Evolutionary conservation across 1,284 basidiomycete species (phyloP).

Genomic region (Moesziomyces sp.): DNA sequence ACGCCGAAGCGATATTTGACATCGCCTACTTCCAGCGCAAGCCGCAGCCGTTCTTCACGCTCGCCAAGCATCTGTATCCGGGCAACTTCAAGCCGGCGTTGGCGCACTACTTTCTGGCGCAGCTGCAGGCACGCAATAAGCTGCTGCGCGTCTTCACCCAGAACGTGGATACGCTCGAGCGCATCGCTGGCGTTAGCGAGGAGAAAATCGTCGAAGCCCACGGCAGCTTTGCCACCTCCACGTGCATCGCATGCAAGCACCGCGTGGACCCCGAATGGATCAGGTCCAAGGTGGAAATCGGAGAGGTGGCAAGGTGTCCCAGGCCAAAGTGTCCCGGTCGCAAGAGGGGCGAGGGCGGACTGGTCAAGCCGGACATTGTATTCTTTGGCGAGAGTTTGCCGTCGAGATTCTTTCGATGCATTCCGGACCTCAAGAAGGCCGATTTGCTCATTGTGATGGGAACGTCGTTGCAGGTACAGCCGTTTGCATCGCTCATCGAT

Average conservation of each 20-base stretch:
- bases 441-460: constrained; percentile 92
- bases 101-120: constrained; percentile 88
- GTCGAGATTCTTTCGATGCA: constrained; percentile 56
- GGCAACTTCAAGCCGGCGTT: constrained; percentile 85
- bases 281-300: constrained; percentile 43
- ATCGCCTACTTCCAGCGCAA: constrained; percentile 69
- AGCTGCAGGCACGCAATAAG: constrained; percentile 76
- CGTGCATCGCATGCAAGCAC: constrained; percentile 56
- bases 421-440: constrained; percentile 71
- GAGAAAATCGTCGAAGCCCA: constrained; percentile 90
- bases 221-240: constrained; percentile 73
- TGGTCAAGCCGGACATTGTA: constrained; percentile 67
- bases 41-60: constrained; percentile 69
- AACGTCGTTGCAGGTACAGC: constrained; percentile 80
- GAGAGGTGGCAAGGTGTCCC: constrained; percentile 58
- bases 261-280: constrained; percentile 56
- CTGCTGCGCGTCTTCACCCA: constrained; percentile 85
- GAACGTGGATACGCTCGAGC: constrained; percentile 85
- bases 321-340: constrained; percentile 22
- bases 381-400: constrained; percentile 67
- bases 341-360: constrained; percentile 20
- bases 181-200: constrained; percentile 80
- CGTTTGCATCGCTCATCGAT: constrained; percentile 72
- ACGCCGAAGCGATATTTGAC: constrained; percentile 73
- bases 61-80: constrained; percentile 84